These are phyloP conservation scores for Hypoxylon cercidicola DNA, from an alignment of 495 filamentous ascomycete species.

Conservation along the genomic window DNA sequence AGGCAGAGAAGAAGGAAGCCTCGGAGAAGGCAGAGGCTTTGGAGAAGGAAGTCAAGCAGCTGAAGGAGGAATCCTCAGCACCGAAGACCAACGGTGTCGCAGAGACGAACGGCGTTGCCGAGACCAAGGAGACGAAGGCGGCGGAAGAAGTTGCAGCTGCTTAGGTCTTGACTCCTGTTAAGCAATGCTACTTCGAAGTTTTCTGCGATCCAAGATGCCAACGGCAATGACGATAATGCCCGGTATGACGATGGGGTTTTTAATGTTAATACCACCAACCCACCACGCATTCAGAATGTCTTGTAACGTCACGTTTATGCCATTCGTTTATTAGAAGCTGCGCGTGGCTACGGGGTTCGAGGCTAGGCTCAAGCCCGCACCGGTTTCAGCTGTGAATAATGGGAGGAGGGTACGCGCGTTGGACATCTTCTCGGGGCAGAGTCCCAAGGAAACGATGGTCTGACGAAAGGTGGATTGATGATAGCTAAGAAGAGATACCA, in stretches of 20 bases:
- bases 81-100: slow-evolving; percentile 13
- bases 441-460: slow-evolving; percentile 1
- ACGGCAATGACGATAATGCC: slow-evolving; percentile 26
- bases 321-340: slow-evolving; percentile 22
- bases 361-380: slow-evolving; percentile 8
- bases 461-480: slow-evolving; percentile 14
- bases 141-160: slow-evolving; percentile 20
- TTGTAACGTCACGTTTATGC: slow-evolving; percentile 21
- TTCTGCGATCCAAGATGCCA: slow-evolving; percentile 8
- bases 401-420: not conserved
- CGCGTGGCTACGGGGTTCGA: slow-evolving; percentile 5
- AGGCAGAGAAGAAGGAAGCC: slow-evolving; percentile 30
- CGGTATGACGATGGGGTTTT: slow-evolving; percentile 24
- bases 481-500: slow-evolving; percentile 10
- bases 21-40: slow-evolving; percentile 21
- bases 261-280: slow-evolving; percentile 33
- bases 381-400: slow-evolving; percentile 18
- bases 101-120: slow-evolving; percentile 25
- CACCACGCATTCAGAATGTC: slow-evolving; percentile 28
- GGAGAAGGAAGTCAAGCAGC: slow-evolving; percentile 23
- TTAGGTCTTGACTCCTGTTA: slow-evolving; percentile 9
- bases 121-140: slow-evolving; percentile 20
- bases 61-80: slow-evolving; percentile 26
- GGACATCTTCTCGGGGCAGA: slow-evolving; percentile 3
- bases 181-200: slow-evolving; percentile 1